phyloP scores from a whole-genome alignment of 305 asterid genomes.

The Striga hermonthica region DNA sequence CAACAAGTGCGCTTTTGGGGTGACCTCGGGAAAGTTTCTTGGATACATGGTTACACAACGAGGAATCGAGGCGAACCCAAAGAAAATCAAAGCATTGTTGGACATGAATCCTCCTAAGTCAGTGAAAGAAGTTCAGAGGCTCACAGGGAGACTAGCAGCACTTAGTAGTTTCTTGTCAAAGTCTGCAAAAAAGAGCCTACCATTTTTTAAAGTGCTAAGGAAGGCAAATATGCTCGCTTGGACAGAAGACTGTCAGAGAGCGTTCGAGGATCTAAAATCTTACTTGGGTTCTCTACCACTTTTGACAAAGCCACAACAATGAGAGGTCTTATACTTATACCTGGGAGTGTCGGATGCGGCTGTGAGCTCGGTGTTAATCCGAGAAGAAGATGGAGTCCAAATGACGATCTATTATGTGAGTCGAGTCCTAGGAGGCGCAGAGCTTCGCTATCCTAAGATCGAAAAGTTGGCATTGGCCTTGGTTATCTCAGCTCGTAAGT shows the following conservation, averaged over 20 bases:
- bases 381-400: neutral
- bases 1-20: neutral
- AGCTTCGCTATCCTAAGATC: neutral
- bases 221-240: neutral
- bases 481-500: neutral
- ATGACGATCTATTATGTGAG: neutral
- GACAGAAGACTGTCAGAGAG: neutral
- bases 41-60: neutral
- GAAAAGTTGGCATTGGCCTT: neutral
- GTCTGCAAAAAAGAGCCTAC: neutral
- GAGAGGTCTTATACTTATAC: neutral
- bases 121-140: neutral
- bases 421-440: neutral
- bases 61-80: neutral
- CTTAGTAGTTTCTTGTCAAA: neutral
- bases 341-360: neutral
- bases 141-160: neutral
- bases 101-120: neutral
- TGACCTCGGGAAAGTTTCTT: neutral
- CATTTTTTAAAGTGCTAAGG: neutral
- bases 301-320: neutral
- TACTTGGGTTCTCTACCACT: neutral
- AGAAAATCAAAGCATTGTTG: neutral
- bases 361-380: neutral
- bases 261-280: neutral